These are phyloP conservation scores for Mortierella claussenii DNA, from an alignment of 192 early-diverging fungal species.

Conservation along the genomic window DNA sequence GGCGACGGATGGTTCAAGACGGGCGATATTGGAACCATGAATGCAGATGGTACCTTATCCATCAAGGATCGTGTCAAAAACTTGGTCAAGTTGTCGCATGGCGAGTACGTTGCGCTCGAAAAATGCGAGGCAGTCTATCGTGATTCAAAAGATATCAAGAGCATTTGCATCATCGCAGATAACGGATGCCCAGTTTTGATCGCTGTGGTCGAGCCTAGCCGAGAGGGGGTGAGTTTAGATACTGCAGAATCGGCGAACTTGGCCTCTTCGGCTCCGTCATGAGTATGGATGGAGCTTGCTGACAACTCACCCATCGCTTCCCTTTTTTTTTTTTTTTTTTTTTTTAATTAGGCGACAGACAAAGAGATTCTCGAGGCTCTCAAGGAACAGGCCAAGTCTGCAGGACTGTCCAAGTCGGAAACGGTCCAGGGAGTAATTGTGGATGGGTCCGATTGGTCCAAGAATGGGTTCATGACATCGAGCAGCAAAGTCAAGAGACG, in stretches of 20 bases:
- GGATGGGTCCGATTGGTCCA: conserved; percentile 70
- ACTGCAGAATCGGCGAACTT: no score
- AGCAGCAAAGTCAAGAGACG: conserved; percentile 80
- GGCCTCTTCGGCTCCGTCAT: no score
- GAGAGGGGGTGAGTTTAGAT: conserved; percentile 57
- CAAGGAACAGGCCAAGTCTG: conserved; percentile 60
- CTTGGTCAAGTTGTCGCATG: conserved; percentile 78
- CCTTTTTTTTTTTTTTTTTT: conserved; percentile 1
- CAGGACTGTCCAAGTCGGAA: conserved; percentile 71
- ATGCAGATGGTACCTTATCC: conserved; percentile 72
- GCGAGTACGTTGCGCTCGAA: conserved; percentile 75
- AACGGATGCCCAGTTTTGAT: conserved; percentile 70
- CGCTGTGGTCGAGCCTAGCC: conserved; percentile 74
- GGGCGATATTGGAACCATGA: conserved; percentile 80
- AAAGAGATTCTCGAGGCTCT: conserved; percentile 64
- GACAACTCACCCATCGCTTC: no score
- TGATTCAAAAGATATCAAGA: conserved; percentile 72
- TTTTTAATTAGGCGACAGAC: conserved; percentile 24
- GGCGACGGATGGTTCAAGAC: conserved; percentile 79
- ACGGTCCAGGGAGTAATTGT: conserved; percentile 66
- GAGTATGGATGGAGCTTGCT: no score
- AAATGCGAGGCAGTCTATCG: conserved; percentile 77
- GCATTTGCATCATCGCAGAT: conserved; percentile 78
- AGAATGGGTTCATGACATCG: conserved; percentile 79
- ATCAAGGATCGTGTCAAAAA: conserved; percentile 90